Base-by-base conservation (phyloP, 2,329 filamentous ascomycete species). In the Pezicula neosporulosa region DNA sequence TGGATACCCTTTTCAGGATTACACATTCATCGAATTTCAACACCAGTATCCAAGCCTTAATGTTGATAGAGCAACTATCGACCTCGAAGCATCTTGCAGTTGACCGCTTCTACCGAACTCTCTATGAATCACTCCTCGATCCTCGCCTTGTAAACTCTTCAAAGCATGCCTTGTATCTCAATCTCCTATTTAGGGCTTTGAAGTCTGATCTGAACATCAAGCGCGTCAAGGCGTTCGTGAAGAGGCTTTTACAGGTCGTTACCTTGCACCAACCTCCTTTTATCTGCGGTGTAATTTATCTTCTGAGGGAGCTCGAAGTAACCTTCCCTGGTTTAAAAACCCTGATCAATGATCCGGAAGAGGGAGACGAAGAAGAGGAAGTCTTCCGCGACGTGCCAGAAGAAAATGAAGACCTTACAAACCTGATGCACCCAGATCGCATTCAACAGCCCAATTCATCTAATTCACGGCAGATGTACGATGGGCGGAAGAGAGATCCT, bases 21-120 rank as follows among this genome's bases (percentile, higher is more conserved):
- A 96, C 94, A 0, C 94, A 99, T 71, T 97, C 93, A 1, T 90
- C 93, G 51, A 99, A 99, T 70, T 97, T 99, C 80, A 99, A 97
- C 72, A 99, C 94, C 1, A 94, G 91, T 66, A 90, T 99, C 36
- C 94, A 99, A 70, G 93, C 94, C 33, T 80, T 99, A 58, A 87
- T 96, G 73, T 77, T 99, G 44, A 95, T 99, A 59, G 94, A 97
- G 67, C 94, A 97, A 68, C 81, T 99, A 27, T 89, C 91, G 1
- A 77, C 85, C 1, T 82, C 86, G 3, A 90, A 94, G 66, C 87
- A 92, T 62, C 77, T 93, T 49, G 86, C 87, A 4, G 86, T 87
- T 12, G 94, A 99, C 64, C 83, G 94, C 54, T 99, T 96, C 74
- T 99, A 97, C 73, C 82, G 91, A 47, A 96, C 92, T 9, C 76